Evolutionary conservation across 169 alveolate genomes (phyloP).

Genomic region (Haemoproteus tartakovskyi): DNA sequence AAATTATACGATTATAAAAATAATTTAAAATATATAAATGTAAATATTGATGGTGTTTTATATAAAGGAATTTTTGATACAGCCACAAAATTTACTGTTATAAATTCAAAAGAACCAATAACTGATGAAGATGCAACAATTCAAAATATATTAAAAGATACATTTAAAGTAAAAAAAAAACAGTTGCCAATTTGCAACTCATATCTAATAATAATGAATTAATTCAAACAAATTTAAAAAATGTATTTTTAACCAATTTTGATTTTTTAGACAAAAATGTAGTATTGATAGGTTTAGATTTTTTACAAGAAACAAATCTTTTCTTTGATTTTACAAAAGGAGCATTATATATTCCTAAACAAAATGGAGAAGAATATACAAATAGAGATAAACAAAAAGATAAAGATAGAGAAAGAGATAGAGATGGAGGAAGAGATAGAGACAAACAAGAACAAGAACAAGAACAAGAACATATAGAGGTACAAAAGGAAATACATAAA

Average conservation of each 20-base stretch:
- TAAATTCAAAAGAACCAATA: neutral
- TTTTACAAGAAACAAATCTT: conserved; percentile 5
- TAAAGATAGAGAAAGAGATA: neutral
- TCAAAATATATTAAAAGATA: conserved; percentile 31
- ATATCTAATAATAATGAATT: neutral
- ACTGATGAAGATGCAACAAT: neutral
- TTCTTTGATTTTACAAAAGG: conserved; percentile 29
- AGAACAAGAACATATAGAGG: neutral
- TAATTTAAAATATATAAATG: conserved; percentile 15
- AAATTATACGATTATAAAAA: conserved; percentile 10
- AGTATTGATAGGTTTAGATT: conserved; percentile 32
- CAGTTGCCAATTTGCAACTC: neutral
- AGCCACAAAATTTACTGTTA: conserved; percentile 5
- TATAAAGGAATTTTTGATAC: conserved; percentile 45
- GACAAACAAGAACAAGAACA: neutral
- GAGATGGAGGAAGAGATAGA: neutral
- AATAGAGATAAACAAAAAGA: neutral
- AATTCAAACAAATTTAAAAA: neutral
- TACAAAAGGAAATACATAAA: neutral
- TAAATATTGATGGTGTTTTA: neutral
- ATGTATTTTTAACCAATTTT: conserved; percentile 2
- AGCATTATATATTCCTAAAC: neutral
- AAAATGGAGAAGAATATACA: neutral
- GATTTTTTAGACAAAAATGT: conserved; percentile 12
- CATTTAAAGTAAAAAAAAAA: neutral